Evolutionary conservation across 176 grass and related monocot genomes (phyloP), one percentile per base, ranked within the genome.

Genomic region (Olyra latifolia): DNA sequence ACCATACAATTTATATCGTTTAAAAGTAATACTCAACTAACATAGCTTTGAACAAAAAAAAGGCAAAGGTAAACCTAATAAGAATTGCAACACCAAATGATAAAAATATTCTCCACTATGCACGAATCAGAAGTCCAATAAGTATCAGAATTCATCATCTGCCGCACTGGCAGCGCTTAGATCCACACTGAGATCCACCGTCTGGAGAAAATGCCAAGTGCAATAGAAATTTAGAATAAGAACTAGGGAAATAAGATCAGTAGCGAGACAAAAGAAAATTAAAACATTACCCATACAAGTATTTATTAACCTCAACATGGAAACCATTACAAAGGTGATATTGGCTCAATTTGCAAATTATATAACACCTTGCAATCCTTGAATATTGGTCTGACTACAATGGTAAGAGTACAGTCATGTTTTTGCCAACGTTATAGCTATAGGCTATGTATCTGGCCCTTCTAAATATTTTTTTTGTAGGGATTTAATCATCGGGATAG

Each of bases 151-250:
- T 87, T 87, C 92, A 73, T 97, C 91, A 77, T 97, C 91, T 1
- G 85, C 49, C 52, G 91, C 94, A 88, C 91, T 94, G 12, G 94
- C 94, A 67, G 94, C 91, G 6, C 89, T 97, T 64, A 97, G 82
- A 91, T 97, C 94, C 67, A 97, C 91, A 10, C 84, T 90, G 13
- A 97, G 91, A 82, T 97, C 91, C 56, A 94, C 70, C 35, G 12
- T 79, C 94, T 94, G 54, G 6, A 81, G 8, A 64, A 56, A 68
- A 49, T 47, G 5, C 25, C 57, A 29, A 38, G 2, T 48, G 44
- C 2, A 84, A 57, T 90, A 77, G 71, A 80, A 59, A 2, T 82
- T 62, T 90, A 77, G 66, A 80, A 59, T 43, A 75, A 43, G 50
- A 79, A 32, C 5, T 81, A 42, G 19, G 14, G 7, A 75, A 85